Evolutionary conservation across 331 rosid genomes (phyloP), one percentile per base, ranked within the genome.

Genomic region (Malus hybrid): DNA sequence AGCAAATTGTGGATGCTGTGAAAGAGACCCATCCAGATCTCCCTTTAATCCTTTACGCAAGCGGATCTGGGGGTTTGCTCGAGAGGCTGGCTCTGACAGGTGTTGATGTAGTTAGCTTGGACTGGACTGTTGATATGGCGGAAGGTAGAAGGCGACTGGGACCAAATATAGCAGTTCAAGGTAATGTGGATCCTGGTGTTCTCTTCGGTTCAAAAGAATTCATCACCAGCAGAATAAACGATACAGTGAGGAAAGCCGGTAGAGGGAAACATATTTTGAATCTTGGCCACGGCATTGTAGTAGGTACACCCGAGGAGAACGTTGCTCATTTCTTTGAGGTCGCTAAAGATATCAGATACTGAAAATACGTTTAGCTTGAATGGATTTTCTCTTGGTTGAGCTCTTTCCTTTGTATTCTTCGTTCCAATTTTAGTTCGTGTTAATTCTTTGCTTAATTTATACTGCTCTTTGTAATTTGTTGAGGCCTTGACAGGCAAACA

Each of bases 221-320:
- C 76, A 95, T 95, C 87, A 90, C 90, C 55, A 82, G 80, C 48
- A 74, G 99, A 63, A 92, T 95, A 81, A 79, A 90, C 36, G 96
- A 92, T 66, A 92, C 97, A 1, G 97, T 95, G 86, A 89, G 67
- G 80, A 95, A 95, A 77, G 99, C 99, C 12, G 99, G 99, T 15
- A 87, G 85, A 85, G 96, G 97, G 65, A 93, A 83, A 80, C 98
- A 90, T 79, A 93, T 93, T 52, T 73, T 95, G 87, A 95, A 95
- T 82, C 97, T 95, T 70, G 99, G 99, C 69, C 99, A 95, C 71
- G 97, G 99, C 33, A 92, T 95, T 81, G 88, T 83, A 48, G 97
- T 95, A 66, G 99, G 99, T 80, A 95, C 99, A 12, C 97, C 99
- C 1, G 99, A 95, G 87, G 99, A 95, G 85, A 95, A 92, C 80